Conservation (phyloP, 257 asterid species). For the Scutellaria baicalensis region DNA sequence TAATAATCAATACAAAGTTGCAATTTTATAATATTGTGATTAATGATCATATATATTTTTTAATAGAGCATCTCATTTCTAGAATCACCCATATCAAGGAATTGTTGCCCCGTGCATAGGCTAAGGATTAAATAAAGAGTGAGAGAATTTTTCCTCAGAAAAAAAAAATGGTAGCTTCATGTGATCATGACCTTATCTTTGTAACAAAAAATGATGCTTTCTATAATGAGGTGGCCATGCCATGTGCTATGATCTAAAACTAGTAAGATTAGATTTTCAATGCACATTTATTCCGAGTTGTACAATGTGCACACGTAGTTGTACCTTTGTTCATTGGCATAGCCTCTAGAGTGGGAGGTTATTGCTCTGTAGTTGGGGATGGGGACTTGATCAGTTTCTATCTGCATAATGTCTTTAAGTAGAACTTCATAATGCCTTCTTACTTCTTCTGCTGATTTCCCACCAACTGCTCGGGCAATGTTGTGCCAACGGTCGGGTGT, state of each 20-base stretch:
- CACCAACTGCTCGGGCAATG: conserved; percentile 41
- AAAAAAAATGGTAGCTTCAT: conserved; percentile 6
- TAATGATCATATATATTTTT: not conserved
- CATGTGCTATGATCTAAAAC: conserved; percentile 22
- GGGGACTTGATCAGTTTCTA: conserved; percentile 46
- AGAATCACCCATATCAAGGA: not conserved
- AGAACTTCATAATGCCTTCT: conserved; percentile 41
- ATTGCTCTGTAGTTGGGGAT: conserved; percentile 40
- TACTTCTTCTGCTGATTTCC: conserved; percentile 46
- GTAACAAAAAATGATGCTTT: not conserved
- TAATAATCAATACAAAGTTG: not conserved
- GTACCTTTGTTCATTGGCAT: conserved; percentile 32
- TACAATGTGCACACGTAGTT: not conserved
- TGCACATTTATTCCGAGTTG: not conserved
- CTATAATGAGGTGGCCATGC: conserved; percentile 17
- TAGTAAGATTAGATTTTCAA: conserved; percentile 27
- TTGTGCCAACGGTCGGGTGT: conserved; percentile 52
- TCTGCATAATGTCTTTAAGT: conserved; percentile 39
- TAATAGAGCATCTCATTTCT: not conserved
- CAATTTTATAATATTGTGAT: not conserved
- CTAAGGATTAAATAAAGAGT: not conserved
- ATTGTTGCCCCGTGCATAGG: not conserved
- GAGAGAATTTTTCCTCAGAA: not conserved
- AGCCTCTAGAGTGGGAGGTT: conserved; percentile 18
- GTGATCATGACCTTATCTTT: conserved; percentile 15